phyloP scores from a whole-genome alignment of 2,329 filamentous ascomycete genomes.

The Mycosphaerella sp. region DNA sequence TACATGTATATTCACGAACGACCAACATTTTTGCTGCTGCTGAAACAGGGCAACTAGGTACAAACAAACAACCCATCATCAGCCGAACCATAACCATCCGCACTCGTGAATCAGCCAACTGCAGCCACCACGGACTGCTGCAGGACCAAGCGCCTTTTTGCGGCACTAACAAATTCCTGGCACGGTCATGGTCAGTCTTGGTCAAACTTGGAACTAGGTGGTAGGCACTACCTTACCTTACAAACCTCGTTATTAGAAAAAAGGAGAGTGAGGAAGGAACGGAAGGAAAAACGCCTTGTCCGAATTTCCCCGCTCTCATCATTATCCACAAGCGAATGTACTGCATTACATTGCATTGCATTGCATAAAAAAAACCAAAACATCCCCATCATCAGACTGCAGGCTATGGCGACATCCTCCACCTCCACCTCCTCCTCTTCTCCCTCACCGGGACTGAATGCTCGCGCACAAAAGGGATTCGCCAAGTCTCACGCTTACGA shows the following conservation, averaged over 20 bases:
- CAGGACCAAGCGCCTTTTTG: not conserved
- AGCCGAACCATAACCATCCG: not conserved
- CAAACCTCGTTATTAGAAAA: no score
- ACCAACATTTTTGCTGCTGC: not conserved
- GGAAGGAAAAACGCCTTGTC: no score
- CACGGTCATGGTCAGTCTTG: not conserved
- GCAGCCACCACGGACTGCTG: not conserved
- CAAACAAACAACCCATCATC: not conserved
- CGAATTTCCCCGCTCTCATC: not conserved
- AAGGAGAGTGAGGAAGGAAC: not conserved
- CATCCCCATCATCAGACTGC: not conserved
- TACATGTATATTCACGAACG: not conserved
- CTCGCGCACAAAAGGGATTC: slow-evolving; percentile 49
- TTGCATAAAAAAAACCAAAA: not conserved
- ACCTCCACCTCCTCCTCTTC: no score
- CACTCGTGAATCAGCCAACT: not conserved
- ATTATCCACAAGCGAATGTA: no score
- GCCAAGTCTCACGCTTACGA: slow-evolving; percentile 60
- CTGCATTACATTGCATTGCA: not conserved
- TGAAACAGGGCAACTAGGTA: not conserved
- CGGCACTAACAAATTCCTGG: not conserved
- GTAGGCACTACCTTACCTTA: no score
- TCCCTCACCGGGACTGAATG: slow-evolving; percentile 14
- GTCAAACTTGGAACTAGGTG: not conserved
- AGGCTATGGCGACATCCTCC: not conserved